Conservation (phyloP, 805 yeast genomes). For the Kuraishia piskuri region DNA sequence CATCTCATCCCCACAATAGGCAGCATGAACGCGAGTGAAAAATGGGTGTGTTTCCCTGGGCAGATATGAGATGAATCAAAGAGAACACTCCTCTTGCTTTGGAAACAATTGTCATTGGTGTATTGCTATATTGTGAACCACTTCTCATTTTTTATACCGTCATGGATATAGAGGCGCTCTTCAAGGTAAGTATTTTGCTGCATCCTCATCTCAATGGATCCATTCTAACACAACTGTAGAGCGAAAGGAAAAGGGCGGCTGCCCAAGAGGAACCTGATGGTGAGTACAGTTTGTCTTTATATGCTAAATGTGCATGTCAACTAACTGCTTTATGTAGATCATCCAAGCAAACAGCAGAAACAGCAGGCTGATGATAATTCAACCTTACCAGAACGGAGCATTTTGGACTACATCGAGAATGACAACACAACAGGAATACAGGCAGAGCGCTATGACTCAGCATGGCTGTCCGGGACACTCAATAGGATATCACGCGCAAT, state of each 20-base stretch:
- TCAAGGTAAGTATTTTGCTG: background rate
- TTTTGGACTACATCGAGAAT: background rate
- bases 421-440: background rate
- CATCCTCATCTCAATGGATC: background rate
- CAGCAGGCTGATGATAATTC: background rate
- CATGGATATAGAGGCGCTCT: background rate
- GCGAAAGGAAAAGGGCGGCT: background rate
- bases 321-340: background rate
- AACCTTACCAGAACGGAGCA: background rate
- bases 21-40: background rate
- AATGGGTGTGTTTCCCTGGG: background rate
- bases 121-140: background rate
- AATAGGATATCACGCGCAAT: slow-evolving; percentile 3
- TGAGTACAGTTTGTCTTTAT: background rate
- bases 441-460: background rate
- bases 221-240: background rate
- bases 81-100: background rate
- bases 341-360: background rate
- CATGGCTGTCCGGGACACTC: background rate
- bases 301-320: background rate
- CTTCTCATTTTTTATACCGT: too few species aligned
- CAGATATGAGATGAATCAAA: background rate
- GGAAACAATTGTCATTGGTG: background rate
- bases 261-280: background rate
- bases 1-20: background rate